These are phyloP conservation scores for Thozetella sp. DNA, from an alignment of 495 filamentous ascomycete species.

Conservation along the genomic window DNA sequence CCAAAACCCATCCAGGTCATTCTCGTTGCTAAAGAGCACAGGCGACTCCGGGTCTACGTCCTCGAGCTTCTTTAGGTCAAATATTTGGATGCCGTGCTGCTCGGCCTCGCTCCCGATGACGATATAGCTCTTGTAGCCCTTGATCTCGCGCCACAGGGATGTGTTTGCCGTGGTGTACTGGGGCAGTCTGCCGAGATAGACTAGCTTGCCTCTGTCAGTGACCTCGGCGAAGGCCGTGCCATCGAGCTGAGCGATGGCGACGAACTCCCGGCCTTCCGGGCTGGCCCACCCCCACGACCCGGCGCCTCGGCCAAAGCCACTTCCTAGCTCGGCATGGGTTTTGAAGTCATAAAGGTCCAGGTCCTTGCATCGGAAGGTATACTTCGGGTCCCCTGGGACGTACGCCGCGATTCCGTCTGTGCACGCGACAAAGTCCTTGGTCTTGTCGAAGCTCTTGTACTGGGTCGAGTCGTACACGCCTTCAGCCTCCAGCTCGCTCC, in stretches of 20 bases:
- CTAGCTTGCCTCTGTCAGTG: slow-evolving; percentile 45
- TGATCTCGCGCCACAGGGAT: slow-evolving; percentile 53
- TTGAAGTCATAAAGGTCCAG: slow-evolving; percentile 56
- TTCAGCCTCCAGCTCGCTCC: slow-evolving; percentile 29
- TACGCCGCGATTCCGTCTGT: slow-evolving; percentile 45
- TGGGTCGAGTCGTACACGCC: slow-evolving; percentile 37
- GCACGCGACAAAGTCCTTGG: slow-evolving; percentile 34
- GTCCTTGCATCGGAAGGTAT: slow-evolving; percentile 54
- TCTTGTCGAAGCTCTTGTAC: slow-evolving; percentile 27
- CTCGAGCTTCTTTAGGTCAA: slow-evolving; percentile 46
- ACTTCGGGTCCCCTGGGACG: slow-evolving; percentile 38
- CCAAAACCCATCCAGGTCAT: slow-evolving; percentile 35
- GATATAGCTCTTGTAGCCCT: slow-evolving; percentile 42
- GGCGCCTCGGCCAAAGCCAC: slow-evolving; percentile 27
- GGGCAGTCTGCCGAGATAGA: slow-evolving; percentile 58
- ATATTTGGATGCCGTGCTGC: slow-evolving; percentile 51
- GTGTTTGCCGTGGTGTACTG: slow-evolving; percentile 36
- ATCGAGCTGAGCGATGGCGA: slow-evolving; percentile 58
- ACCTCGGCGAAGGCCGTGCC: slow-evolving; percentile 61
- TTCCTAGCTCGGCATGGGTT: slow-evolving; percentile 47
- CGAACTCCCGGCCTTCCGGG: slow-evolving; percentile 56
- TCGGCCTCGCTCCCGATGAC: slow-evolving; percentile 50
- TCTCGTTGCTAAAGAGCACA: slow-evolving; percentile 26
- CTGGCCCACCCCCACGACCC: slow-evolving; percentile 58
- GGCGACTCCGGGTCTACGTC: slow-evolving; percentile 19